Evolutionary conservation across 495 filamentous ascomycete genomes (phyloP).

Genomic region (Parmelia sp.): DNA sequence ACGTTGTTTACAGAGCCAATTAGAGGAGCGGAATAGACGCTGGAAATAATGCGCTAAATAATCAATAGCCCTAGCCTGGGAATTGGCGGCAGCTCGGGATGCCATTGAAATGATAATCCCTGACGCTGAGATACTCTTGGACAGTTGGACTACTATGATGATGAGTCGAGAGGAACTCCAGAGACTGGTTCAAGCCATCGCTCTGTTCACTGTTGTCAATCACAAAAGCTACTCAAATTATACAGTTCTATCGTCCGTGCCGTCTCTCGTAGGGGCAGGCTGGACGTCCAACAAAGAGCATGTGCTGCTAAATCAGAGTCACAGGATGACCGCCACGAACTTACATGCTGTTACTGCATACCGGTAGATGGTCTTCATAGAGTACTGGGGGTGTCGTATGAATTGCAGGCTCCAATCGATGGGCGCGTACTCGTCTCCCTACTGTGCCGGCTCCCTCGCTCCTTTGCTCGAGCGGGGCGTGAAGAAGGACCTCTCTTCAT

Average conservation of each 20-base stretch:
- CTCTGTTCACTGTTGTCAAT: neutral
- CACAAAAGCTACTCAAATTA: neutral
- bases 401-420: neutral
- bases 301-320: neutral
- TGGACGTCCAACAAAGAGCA: neutral
- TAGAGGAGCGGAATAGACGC: slow-evolving; percentile 2
- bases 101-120: too few species aligned
- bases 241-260: neutral
- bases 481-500: neutral
- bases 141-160: neutral
- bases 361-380: neutral
- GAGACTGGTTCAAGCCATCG: too few species aligned
- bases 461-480: neutral
- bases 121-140: neutral
- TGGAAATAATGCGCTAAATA: slow-evolving; percentile 1
- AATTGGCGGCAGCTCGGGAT: slow-evolving; percentile 1
- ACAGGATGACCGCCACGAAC: neutral
- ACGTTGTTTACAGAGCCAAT: slow-evolving; percentile 15
- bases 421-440: neutral
- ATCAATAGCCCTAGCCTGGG: neutral
- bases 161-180: neutral
- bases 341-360: neutral
- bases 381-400: neutral
- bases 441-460: too few species aligned
- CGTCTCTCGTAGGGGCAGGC: neutral